phyloP scores from a whole-genome alignment of 768 basidiomycete species.

The Trametes elegans region DNA sequence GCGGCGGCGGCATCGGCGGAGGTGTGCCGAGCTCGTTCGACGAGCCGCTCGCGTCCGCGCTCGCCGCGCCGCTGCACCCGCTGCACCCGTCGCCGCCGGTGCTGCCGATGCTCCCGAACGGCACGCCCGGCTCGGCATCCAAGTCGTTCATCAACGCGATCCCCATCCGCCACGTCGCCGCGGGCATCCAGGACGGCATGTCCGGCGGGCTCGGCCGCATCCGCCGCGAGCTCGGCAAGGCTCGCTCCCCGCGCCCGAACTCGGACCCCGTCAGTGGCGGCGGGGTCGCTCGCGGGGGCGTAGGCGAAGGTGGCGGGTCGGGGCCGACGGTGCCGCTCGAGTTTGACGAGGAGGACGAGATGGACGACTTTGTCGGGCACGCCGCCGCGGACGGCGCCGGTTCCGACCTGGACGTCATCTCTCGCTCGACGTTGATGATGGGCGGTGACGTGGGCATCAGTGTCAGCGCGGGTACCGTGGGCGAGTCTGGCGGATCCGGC shows the following conservation, averaged over 20 bases:
- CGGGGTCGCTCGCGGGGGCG: too few species aligned
- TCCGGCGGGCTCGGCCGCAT: conserved; percentile 61
- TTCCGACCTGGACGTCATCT: conserved; percentile 17
- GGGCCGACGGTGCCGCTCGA: conserved; percentile 43
- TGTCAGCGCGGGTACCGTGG: too few species aligned
- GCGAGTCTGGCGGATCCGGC: conserved; percentile 25
- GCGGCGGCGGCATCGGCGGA: conserved; percentile 23
- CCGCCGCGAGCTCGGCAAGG: conserved; percentile 52
- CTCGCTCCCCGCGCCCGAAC: conserved; percentile 43
- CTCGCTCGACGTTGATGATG: conserved; percentile 24
- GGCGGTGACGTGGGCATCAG: too few species aligned
- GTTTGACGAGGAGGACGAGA: conserved; percentile 69
- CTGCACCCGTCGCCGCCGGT: conserved; percentile 38
- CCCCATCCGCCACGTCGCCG: conserved; percentile 53
- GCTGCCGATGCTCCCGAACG: conserved; percentile 84
- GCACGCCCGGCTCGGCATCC: conserved; percentile 42
- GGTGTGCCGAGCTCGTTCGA: conserved; percentile 61
- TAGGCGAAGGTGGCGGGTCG: too few species aligned
- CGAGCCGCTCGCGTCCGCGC: conserved; percentile 74
- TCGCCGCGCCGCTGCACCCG: conserved; percentile 60
- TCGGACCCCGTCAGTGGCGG: conserved; percentile 26
- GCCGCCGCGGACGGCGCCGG: neutral
- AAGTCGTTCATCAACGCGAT: conserved; percentile 44
- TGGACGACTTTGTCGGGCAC: conserved; percentile 40
- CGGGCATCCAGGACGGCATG: conserved; percentile 52